These are phyloP conservation scores for Ophiostoma triangulosporum DNA, from an alignment of 2,329 filamentous ascomycete species.

Conservation along the genomic window DNA sequence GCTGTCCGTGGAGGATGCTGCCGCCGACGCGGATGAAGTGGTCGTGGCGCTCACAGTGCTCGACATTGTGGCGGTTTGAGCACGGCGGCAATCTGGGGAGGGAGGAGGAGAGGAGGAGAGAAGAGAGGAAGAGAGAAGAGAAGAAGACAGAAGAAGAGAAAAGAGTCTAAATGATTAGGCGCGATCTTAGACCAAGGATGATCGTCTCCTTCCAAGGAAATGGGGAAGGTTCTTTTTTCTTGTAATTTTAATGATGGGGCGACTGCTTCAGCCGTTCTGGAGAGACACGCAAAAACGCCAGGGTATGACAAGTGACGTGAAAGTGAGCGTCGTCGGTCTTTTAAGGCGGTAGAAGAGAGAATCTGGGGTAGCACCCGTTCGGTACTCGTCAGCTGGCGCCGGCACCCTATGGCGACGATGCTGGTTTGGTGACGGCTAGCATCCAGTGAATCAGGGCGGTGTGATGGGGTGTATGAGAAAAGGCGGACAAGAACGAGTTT, in stretches of 20 bases:
- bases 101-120: background rate
- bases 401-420: background rate
- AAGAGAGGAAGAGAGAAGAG: background rate
- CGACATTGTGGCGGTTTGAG: constrained; percentile 5
- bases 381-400: background rate
- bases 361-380: background rate
- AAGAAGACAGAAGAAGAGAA: background rate
- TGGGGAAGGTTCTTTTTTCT: background rate
- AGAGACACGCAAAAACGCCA: background rate
- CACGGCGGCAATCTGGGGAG: background rate
- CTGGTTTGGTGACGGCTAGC: background rate
- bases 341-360: background rate
- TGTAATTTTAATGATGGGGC: background rate
- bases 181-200: background rate
- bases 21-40: constrained; percentile 5
- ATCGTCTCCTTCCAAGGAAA: background rate
- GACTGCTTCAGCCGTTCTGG: background rate
- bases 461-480: background rate
- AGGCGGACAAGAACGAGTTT: background rate
- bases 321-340: background rate
- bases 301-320: background rate
- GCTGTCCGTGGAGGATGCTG: constrained; percentile 2
- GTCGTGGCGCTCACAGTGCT: constrained; percentile 7
- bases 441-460: background rate
- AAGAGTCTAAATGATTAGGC: background rate